phyloP scores from a whole-genome alignment of 805 yeast species.

The Ogataea zsoltii region DNA sequence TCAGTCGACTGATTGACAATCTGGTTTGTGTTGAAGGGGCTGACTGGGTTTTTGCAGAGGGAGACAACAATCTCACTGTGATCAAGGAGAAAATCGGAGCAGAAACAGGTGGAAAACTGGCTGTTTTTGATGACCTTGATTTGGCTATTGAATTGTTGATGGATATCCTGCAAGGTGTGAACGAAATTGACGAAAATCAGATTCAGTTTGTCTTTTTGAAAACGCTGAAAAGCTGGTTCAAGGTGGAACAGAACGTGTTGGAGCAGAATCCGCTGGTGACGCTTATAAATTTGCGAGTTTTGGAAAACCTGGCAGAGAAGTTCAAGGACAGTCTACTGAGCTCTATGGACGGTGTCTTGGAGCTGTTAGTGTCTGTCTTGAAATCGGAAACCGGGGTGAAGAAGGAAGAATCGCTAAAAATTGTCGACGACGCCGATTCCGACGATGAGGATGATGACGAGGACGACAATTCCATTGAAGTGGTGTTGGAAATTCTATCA shows the following conservation, averaged over 20 bases:
- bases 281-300: slow-evolving; percentile 59
- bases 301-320: slow-evolving; percentile 60
- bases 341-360: slow-evolving; percentile 59
- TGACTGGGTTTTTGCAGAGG: slow-evolving; percentile 43
- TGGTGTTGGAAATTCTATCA: slow-evolving; percentile 40
- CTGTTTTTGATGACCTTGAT: slow-evolving; percentile 44
- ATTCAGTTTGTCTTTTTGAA: slow-evolving; percentile 49
- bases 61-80: slow-evolving; percentile 37
- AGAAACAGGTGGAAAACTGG: not conserved
- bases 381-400: slow-evolving; percentile 6
- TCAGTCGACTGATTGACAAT: slow-evolving; percentile 19
- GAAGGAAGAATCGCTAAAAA: slow-evolving; percentile 1
- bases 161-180: slow-evolving; percentile 31
- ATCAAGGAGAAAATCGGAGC: slow-evolving; percentile 25
- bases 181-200: slow-evolving; percentile 48
- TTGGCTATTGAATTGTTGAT: slow-evolving; percentile 39
- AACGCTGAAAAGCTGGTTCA: slow-evolving; percentile 64
- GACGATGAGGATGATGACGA: slow-evolving; percentile 45
- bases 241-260: slow-evolving; percentile 7
- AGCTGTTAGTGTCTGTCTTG: slow-evolving; percentile 46
- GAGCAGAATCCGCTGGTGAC: slow-evolving; percentile 52
- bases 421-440: slow-evolving; percentile 25
- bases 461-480: slow-evolving; percentile 33
- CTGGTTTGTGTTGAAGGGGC: slow-evolving; percentile 31
- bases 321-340: slow-evolving; percentile 58